These are phyloP conservation scores for Ceratocystis variospora DNA, from an alignment of 2,329 filamentous ascomycete species.

Conservation along the genomic window DNA sequence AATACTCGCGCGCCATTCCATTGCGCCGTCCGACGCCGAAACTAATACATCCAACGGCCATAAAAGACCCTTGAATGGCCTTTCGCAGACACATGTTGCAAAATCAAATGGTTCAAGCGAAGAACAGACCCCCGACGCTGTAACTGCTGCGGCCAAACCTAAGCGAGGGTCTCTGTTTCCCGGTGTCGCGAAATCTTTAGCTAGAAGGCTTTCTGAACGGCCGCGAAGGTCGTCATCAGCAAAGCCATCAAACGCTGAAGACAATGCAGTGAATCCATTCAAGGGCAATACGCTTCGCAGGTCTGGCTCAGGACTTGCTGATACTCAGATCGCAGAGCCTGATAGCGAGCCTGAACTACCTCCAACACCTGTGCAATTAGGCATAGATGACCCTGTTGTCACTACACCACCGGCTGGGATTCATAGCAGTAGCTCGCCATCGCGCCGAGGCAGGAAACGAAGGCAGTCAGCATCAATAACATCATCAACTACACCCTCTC, in stretches of 20 bases:
- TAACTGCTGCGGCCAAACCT: background rate
- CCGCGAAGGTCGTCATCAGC: background rate
- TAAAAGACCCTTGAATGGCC: conserved; percentile 15
- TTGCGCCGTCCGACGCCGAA: conserved; percentile 2
- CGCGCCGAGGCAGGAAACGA: conserved; percentile 3
- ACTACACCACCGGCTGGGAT: conserved; percentile 45
- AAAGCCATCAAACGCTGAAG: conserved; percentile 2
- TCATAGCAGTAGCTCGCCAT: conserved; percentile 23
- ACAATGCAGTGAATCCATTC: conserved; percentile 10
- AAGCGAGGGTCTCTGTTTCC: conserved; percentile 2
- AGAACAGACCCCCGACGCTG: background rate
- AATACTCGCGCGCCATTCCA: conserved; percentile 34
- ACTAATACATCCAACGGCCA: background rate
- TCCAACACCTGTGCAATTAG: conserved; percentile 38
- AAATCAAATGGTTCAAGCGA: background rate
- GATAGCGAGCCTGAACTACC: conserved; percentile 43
- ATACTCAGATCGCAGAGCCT: background rate
- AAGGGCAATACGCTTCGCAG: conserved; percentile 22
- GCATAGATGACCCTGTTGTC: conserved; percentile 38
- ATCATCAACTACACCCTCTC: conserved; percentile 39
- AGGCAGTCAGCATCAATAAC: conserved; percentile 4
- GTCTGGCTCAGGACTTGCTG: conserved; percentile 15
- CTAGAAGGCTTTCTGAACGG: conserved; percentile 10
- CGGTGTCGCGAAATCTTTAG: background rate
- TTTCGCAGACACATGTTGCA: background rate